Percentiles rank a stretch among this genome's conserved stretches.
phyloP scores from a whole-genome alignment of 2,329 filamentous ascomycete genomes.

The Aspergillus pseudoviridinutans region DNA sequence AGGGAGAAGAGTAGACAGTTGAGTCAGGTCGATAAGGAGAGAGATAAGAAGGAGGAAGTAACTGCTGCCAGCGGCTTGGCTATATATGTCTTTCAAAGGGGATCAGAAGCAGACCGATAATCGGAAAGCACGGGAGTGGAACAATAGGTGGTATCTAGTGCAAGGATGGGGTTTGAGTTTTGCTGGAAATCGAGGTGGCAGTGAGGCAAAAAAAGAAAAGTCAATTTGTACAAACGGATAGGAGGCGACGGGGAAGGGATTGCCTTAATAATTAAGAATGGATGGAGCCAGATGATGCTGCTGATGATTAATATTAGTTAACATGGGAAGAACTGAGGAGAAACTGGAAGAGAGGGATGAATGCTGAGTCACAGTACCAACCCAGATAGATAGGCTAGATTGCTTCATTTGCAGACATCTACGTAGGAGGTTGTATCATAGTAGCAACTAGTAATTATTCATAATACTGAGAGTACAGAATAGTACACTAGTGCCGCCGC shows the following conservation, averaged over 20 bases:
- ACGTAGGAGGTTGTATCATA: background rate
- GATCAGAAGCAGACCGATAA: background rate
- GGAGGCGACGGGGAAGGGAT: slow-evolving; percentile 6
- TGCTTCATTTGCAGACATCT: background rate
- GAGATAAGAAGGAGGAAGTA: background rate
- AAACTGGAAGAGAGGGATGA: slow-evolving; percentile 1
- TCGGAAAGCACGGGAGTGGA: slow-evolving; percentile 23
- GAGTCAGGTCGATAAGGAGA: slow-evolving; percentile 7
- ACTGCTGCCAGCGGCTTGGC: slow-evolving; percentile 1
- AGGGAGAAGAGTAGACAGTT: background rate
- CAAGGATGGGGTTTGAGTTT: background rate
- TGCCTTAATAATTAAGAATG: background rate
- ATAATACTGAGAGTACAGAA: background rate
- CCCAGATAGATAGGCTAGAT: background rate
- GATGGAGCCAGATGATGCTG: background rate
- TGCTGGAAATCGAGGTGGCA: background rate
- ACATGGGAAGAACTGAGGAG: background rate
- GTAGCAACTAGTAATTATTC: background rate
- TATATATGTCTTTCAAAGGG: slow-evolving; percentile 10
- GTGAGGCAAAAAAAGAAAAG: slow-evolving; percentile 9
- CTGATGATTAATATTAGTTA: no score
- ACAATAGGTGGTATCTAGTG: slow-evolving; percentile 5
- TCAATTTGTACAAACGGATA: slow-evolving; percentile 4
- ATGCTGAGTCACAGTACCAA: background rate
- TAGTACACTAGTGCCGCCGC: slow-evolving; percentile 2